Evolutionary conservation across 257 asterid genomes (phyloP).

Genomic region (Cordia subcordata): DNA sequence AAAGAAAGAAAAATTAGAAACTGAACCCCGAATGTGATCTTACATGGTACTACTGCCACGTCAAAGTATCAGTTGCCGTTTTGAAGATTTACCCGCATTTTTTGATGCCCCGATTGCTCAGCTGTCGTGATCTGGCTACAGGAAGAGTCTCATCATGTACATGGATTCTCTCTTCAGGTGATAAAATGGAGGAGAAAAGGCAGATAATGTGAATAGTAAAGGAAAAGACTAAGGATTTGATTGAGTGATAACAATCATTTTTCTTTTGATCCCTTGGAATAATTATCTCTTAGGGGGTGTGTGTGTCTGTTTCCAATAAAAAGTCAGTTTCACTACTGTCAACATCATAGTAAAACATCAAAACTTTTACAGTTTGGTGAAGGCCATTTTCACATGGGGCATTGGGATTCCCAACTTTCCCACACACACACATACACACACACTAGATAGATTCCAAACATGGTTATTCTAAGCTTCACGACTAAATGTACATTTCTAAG

Average conservation of each 20-base stretch:
- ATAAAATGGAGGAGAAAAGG: slow-evolving; percentile 22
- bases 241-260: slow-evolving; percentile 15
- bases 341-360: slow-evolving; percentile 27
- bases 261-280: slow-evolving; percentile 39
- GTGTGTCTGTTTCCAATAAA: slow-evolving; percentile 21
- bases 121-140: too few relatives aligned
- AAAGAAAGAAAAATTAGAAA: too few relatives aligned
- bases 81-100: too few relatives aligned
- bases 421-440: not conserved
- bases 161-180: slow-evolving; percentile 13
- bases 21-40: too few relatives aligned
- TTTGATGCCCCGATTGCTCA: too few relatives aligned
- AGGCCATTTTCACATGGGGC: slow-evolving; percentile 17
- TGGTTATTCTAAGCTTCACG: not conserved
- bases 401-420: slow-evolving; percentile 1
- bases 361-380: slow-evolving; percentile 13
- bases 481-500: not conserved
- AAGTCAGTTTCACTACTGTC: slow-evolving; percentile 14
- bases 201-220: slow-evolving; percentile 14
- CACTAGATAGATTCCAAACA: not conserved
- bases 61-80: too few relatives aligned
- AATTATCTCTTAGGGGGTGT: slow-evolving; percentile 29
- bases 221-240: slow-evolving; percentile 16
- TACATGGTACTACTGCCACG: too few relatives aligned
- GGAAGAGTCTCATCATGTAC: too few relatives aligned